A percentile compares a stretch with the other conserved stretches of the same genome.
These are phyloP conservation scores for Poronia punctata DNA, from an alignment of 495 filamentous ascomycete genomes.

Conservation along the genomic window DNA sequence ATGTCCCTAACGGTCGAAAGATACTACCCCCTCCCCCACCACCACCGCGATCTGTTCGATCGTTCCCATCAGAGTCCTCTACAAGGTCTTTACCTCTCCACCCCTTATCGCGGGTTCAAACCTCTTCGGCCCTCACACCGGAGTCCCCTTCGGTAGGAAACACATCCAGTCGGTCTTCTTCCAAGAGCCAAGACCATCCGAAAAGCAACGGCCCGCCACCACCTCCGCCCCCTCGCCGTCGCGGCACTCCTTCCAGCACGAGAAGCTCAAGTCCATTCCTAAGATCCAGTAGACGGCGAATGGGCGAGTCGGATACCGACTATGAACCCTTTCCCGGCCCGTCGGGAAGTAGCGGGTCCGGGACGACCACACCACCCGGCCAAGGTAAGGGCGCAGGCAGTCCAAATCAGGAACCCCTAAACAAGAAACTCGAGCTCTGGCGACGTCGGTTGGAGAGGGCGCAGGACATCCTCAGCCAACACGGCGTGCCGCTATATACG, in stretches of 20 bases:
- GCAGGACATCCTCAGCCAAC: constrained; percentile 55
- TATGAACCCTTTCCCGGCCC: constrained; percentile 19
- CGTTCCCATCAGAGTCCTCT: constrained; percentile 11
- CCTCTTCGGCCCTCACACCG: constrained; percentile 20
- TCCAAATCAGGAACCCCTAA: constrained; percentile 31
- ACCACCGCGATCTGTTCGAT: constrained; percentile 17
- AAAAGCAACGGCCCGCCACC: constrained; percentile 17
- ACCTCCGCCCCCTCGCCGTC: constrained; percentile 38
- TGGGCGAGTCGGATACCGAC: constrained; percentile 24
- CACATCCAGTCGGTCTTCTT: neutral
- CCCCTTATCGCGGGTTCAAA: constrained; percentile 28
- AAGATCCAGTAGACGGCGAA: constrained; percentile 10
- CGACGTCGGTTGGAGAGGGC: constrained; percentile 68
- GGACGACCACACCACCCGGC: constrained; percentile 8
- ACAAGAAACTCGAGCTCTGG: constrained; percentile 84
- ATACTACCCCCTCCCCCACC: constrained; percentile 16
- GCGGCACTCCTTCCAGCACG: constrained; percentile 28
- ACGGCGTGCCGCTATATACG: constrained; percentile 68
- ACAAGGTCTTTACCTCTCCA: constrained; percentile 10
- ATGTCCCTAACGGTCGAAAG: constrained; percentile 11
- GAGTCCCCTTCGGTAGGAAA: neutral
- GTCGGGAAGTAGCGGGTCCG: constrained; percentile 1
- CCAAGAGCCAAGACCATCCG: neutral
- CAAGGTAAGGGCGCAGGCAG: constrained; percentile 10
- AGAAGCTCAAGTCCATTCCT: constrained; percentile 17